Conservation (phyloP, 306 rosid species). For the Medicago arabica region DNA sequence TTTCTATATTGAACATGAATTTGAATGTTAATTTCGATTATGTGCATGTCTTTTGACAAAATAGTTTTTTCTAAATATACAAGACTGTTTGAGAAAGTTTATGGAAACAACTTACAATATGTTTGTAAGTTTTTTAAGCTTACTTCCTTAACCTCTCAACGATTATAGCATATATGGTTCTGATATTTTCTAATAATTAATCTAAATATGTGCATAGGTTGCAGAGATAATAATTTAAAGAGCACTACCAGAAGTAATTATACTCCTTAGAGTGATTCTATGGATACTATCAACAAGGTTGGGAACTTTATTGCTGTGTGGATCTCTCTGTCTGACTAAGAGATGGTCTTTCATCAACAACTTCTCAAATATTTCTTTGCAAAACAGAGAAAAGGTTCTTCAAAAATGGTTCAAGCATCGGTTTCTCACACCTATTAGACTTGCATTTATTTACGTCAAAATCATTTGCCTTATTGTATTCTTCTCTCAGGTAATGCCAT, state of each 20-base stretch:
- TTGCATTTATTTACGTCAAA: conserved; percentile 58
- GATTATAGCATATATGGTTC: too few relatives aligned
- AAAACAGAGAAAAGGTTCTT: conserved; percentile 67
- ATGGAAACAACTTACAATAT: too few relatives aligned
- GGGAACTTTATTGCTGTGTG: conserved; percentile 76
- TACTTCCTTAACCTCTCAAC: too few relatives aligned
- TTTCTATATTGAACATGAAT: too few relatives aligned
- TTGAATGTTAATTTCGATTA: too few relatives aligned
- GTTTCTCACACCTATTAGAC: conserved; percentile 68
- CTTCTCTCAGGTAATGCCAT: conserved; percentile 69
- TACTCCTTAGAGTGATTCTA: conserved; percentile 57
- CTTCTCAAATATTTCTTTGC: conserved; percentile 59
- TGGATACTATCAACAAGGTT: conserved; percentile 61
- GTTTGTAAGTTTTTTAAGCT: too few relatives aligned
- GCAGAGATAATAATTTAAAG: conserved; percentile 58
- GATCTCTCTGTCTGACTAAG: conserved; percentile 53
- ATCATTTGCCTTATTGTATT: conserved; percentile 53
- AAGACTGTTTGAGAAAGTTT: too few relatives aligned
- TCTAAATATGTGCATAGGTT: conserved; percentile 45
- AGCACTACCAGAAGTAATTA: conserved; percentile 58
- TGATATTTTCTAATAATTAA: neutral
- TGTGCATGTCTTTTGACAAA: too few relatives aligned
- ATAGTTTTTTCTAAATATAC: too few relatives aligned
- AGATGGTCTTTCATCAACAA: conserved; percentile 72
- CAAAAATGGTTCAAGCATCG: conserved; percentile 65